phyloP scores from a whole-genome alignment of 2,329 filamentous ascomycete species.

The Rosellinia necatrix region DNA sequence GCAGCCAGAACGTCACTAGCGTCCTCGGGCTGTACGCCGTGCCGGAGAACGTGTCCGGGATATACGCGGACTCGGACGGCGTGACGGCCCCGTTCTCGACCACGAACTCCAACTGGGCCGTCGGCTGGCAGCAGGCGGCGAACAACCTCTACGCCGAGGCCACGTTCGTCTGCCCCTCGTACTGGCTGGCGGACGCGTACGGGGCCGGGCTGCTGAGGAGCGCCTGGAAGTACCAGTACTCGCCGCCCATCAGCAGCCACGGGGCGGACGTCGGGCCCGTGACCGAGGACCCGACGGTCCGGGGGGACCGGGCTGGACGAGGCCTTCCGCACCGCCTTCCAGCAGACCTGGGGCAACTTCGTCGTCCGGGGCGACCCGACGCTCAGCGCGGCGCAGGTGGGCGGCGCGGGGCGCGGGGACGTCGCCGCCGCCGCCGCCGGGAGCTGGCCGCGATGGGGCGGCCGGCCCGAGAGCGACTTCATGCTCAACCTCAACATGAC shows the following conservation, averaged over 20 bases:
- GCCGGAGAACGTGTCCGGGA: constrained; percentile 30
- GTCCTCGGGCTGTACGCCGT: constrained; percentile 41
- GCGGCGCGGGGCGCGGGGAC: constrained; percentile 36
- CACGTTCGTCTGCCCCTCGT: constrained; percentile 60
- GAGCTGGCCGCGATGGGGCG: constrained; percentile 44
- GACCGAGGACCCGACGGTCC: constrained; percentile 35
- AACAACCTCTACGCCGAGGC: constrained; percentile 59
- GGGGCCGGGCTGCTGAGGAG: constrained; percentile 32
- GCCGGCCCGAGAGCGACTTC: constrained; percentile 40
- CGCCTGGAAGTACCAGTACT: constrained; percentile 56
- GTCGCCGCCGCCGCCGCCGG: constrained; percentile 37
- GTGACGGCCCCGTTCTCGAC: constrained; percentile 50
- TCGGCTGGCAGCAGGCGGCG: constrained; percentile 59
- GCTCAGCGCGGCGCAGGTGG: constrained; percentile 41
- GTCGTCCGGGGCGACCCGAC: constrained; percentile 48
- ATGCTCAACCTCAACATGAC: constrained; percentile 54
- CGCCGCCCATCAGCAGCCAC: constrained; percentile 48
- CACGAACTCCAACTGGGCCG: constrained; percentile 52
- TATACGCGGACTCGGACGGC: constrained; percentile 46
- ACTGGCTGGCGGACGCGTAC: constrained; percentile 59
- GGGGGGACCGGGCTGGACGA: constrained; percentile 30
- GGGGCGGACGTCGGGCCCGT: constrained; percentile 46
- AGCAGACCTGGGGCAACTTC: constrained; percentile 53
- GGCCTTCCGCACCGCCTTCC: constrained; percentile 44
- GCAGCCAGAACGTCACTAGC: constrained; percentile 37